Base-by-base conservation (phyloP, 2,329 filamentous ascomycete species). In the Fusarium foetens region DNA sequence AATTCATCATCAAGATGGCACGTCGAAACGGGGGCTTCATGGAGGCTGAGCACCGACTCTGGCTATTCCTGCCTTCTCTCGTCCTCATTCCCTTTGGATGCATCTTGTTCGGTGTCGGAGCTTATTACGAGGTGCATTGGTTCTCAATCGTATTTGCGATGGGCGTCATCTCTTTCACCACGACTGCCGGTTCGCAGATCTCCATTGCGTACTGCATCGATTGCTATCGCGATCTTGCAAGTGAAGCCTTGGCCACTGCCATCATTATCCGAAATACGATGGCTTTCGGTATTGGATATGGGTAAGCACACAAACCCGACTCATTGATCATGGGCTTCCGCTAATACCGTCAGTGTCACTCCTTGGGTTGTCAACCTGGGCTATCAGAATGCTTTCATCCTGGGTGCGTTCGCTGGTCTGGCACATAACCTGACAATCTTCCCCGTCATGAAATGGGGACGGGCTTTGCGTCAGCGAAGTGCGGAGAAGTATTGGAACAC, bases 261-360 rank as follows among this genome's bases (percentile, higher is more conserved):
- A 49, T 49, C 3, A 23, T 49, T 6, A 49, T 49, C 5, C 45
- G 27, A 9, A 49, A 49, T 5, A 49, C 45, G 3, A 48, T 31
- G 27, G 45, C 27, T 1, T 48, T 48, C 10, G 45, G 27, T 2
- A 31, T 48, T 23, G 45, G 27, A 8, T 31, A 48, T 17, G 45
- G 45, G 45, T 31, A 48, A 31, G 21, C 8, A 23, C 21, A 48
- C 7, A 17, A 5, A 8, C 8, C 6, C 8, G 6, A 16, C 23
- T 10, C 13, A 3, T 11, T 11, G 13, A 11, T 10, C 2, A 12
- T 17, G 1, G 27, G 6, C 1, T 48, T 17, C 16, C 10, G 10
- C 45, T 48, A 16, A 48, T n/a, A 5, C 4, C 17, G 3, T 12
- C 4, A 48, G 45, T 49, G 27, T 49, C 10, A 31, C 45, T 17